Evolutionary conservation across 192 early-diverging fungal genomes (phyloP).

Genomic region (Gryganskiella cystojenkinii): DNA sequence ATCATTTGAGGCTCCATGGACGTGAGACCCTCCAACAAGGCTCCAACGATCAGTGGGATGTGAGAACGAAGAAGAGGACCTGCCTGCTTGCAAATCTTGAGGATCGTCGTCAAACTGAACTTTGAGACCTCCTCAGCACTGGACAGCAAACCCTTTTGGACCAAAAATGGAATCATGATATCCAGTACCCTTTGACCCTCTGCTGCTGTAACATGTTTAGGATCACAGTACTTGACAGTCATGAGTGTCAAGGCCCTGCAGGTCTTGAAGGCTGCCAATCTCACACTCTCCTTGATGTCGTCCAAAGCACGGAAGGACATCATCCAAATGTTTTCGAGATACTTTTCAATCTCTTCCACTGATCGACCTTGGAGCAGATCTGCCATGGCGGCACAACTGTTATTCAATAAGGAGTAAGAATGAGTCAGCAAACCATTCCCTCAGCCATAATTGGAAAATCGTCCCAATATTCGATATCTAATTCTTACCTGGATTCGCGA

Average conservation of each 20-base stretch:
- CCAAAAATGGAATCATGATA: constrained; percentile 89
- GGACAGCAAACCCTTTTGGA: constrained; percentile 78
- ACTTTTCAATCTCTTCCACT: constrained; percentile 75
- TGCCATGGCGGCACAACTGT: constrained; percentile 73
- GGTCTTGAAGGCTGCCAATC: constrained; percentile 80
- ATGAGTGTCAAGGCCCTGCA: constrained; percentile 83
- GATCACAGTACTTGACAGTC: constrained; percentile 90
- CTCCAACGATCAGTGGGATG: constrained; percentile 75
- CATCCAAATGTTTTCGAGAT: constrained; percentile 85
- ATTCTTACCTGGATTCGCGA: constrained; percentile 89
- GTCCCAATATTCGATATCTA: too few relatives aligned
- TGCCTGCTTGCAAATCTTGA: constrained; percentile 85
- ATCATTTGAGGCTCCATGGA: constrained; percentile 76
- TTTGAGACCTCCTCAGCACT: constrained; percentile 89
- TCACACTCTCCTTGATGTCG: constrained; percentile 95
- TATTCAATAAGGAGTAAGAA: neutral
- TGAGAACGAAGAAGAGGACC: constrained; percentile 79
- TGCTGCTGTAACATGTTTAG: constrained; percentile 60
- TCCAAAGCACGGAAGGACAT: constrained; percentile 93
- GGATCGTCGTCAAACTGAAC: constrained; percentile 82
- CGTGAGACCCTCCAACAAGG: constrained; percentile 86
- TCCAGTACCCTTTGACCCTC: constrained; percentile 80
- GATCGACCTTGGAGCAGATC: constrained; percentile 78
- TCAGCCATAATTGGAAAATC: too few relatives aligned
- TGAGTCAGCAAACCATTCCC: neutral